These are phyloP conservation scores for Dioscorea zingiberensis DNA, from an alignment of 106 monocot genomes.

Conservation along the genomic window DNA sequence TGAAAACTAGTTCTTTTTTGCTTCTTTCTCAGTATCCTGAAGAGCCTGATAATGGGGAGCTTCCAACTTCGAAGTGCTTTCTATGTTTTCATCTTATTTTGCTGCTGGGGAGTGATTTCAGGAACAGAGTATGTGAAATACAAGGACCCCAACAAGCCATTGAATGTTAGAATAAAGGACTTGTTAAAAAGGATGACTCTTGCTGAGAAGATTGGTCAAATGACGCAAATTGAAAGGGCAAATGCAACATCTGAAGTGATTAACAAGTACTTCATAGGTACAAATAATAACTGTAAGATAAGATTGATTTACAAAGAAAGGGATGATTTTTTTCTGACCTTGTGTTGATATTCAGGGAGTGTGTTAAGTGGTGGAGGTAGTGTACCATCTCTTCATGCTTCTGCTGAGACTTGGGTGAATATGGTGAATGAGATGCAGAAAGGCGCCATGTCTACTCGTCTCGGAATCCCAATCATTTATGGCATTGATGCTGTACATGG, in stretches of 20 bases:
- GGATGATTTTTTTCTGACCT: no score
- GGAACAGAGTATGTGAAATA: slow-evolving; percentile 2
- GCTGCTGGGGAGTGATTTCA: not conserved
- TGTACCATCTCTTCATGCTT: slow-evolving; percentile 35
- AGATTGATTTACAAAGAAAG: no score
- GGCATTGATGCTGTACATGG: slow-evolving; percentile 66
- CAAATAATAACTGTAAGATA: not conserved
- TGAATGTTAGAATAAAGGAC: slow-evolving; percentile 5
- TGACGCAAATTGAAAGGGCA: slow-evolving; percentile 13
- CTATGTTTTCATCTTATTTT: not conserved
- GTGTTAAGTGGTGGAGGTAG: slow-evolving; percentile 64
- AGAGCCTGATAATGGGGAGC: no score
- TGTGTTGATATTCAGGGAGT: slow-evolving; percentile 32
- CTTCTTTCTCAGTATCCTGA: no score
- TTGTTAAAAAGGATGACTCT: slow-evolving; percentile 10
- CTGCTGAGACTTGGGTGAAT: slow-evolving; percentile 40
- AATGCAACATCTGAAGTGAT: slow-evolving; percentile 12
- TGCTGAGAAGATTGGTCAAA: slow-evolving; percentile 20
- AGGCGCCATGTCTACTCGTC: slow-evolving; percentile 41
- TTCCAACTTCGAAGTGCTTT: no score
- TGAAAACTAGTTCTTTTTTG: no score
- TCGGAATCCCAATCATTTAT: slow-evolving; percentile 75
- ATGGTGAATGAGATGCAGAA: slow-evolving; percentile 54
- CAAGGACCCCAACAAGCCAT: slow-evolving; percentile 1
- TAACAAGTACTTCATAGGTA: slow-evolving; percentile 14